Evolutionary conservation across 345 rosid species (phyloP).

Genomic region (Citrus maxima): DNA sequence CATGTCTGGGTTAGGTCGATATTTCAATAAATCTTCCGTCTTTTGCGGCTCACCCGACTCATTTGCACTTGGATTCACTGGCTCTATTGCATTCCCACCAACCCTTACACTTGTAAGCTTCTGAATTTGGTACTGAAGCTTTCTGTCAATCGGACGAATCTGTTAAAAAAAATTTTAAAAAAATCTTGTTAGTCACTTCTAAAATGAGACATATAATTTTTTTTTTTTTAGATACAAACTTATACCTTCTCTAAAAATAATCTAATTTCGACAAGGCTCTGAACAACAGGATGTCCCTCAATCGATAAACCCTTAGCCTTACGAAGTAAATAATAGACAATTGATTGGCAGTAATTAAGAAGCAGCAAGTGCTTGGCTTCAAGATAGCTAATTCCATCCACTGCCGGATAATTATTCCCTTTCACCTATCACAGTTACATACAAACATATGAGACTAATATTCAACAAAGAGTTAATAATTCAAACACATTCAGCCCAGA

Average conservation of each 20-base stretch:
- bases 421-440: conserved; percentile 50
- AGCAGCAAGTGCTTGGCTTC: conserved; percentile 87
- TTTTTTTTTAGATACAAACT: neutral
- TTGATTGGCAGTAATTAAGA: conserved; percentile 75
- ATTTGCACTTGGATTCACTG: conserved; percentile 31
- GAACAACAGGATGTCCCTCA: conserved; percentile 72
- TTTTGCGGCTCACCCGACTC: conserved; percentile 32
- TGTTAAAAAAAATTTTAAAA: conserved; percentile 17
- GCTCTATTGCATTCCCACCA: conserved; percentile 27
- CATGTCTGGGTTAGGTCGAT: conserved; percentile 82
- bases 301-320: conserved; percentile 83
- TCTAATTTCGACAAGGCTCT: conserved; percentile 84
- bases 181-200: neutral
- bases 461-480: neutral
- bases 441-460: neutral
- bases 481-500: neutral
- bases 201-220: neutral
- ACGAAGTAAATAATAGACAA: conserved; percentile 73
- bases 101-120: conserved; percentile 63
- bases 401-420: conserved; percentile 60
- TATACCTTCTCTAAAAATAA: conserved; percentile 85
- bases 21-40: conserved; percentile 64
- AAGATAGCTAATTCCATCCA: conserved; percentile 85
- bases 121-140: conserved; percentile 85
- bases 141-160: conserved; percentile 90